Base-by-base conservation (phyloP, 2,329 filamentous ascomycete species). In the Teratosphaeria destructans region DNA sequence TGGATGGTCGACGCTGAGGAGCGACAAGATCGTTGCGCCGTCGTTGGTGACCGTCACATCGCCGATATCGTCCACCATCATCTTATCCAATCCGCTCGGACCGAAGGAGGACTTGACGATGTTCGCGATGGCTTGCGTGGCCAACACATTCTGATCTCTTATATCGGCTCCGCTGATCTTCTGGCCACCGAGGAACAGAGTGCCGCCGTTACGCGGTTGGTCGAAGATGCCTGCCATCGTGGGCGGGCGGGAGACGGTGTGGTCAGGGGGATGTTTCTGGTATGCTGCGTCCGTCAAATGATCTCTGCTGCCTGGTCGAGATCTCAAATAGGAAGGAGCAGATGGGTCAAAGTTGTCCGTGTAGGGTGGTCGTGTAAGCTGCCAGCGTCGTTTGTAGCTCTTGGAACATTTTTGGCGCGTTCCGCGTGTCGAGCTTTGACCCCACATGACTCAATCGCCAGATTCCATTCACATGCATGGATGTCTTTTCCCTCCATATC, bases 41-140 rank as follows among this genome's bases (percentile, higher is more conserved):
- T 99, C 94, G 77, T 99, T 99, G 66, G 94, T 99, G 61, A 99
- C 94, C 62, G 94, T 99, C 61, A 99, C 94, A 79, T 99, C 94
- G 72, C 94, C 94, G 75, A 99, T 97, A 74, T 99, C 94, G 78
- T 99, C 94, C 70, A 99, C 94, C 94, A 99, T 97, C 94, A 99
- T 99, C 84, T 99, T 99, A 76, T 99, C 94, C 66, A 99, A 83
- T 55, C 94, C 94, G 63, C 90, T 96, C 57, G 94, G 94, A 59
- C 94, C 94, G 73, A 99, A 99, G 16, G 94, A 99, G 77, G 90
- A 96, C 81, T 96, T 97, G 76, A 99, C 91, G 61, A 99, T 92
- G 85, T 97, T 99, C 70, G 94, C 88, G 72, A 99, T 97, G 61
- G 93, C 91, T 75, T 96, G 91, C 54, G 94, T 97, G 67, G 94